phyloP scores from a whole-genome alignment of 306 rosid species.

The Vachellia pachyceras region DNA sequence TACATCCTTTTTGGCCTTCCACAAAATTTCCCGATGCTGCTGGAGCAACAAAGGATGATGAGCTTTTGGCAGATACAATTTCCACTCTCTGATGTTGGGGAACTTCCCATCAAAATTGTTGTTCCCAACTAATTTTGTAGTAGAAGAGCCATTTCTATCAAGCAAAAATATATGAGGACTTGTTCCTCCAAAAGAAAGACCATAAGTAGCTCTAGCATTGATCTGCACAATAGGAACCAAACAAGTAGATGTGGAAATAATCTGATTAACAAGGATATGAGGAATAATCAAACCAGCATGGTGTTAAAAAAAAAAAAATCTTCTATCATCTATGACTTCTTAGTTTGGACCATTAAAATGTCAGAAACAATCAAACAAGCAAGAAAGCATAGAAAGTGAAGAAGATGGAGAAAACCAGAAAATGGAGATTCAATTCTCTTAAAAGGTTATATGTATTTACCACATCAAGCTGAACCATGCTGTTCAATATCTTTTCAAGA shows the following conservation, averaged over 20 bases:
- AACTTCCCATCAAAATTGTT: conserved; percentile 39
- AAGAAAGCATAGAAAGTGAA: conserved; percentile 3
- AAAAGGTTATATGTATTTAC: conserved; percentile 53
- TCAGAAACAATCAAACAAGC: not conserved
- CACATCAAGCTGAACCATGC: conserved; percentile 80
- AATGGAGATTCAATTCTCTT: conserved; percentile 33
- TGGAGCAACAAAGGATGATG: conserved; percentile 86
- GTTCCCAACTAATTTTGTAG: conserved; percentile 45
- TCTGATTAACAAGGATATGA: conserved; percentile 1
- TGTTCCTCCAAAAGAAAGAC: conserved; percentile 81
- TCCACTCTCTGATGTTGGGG: conserved; percentile 65
- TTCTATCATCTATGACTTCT: conserved; percentile 19
- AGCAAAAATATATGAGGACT: conserved; percentile 66
- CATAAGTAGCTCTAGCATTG: conserved; percentile 88
- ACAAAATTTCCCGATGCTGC: conserved; percentile 61
- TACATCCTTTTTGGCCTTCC: conserved; percentile 62
- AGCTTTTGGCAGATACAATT: conserved; percentile 72
- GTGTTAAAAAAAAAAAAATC: conserved; percentile 4
- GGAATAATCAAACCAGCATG: not conserved
- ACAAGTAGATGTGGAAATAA: conserved; percentile 22
- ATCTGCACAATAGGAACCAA: conserved; percentile 59
- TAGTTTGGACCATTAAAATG: conserved; percentile 25
- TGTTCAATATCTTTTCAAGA: conserved; percentile 60
- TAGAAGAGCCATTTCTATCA: conserved; percentile 46
- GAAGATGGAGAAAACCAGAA: conserved; percentile 26